phyloP scores from a whole-genome alignment of 2,329 filamentous ascomycete genomes.

The Fusarium agapanthi region DNA sequence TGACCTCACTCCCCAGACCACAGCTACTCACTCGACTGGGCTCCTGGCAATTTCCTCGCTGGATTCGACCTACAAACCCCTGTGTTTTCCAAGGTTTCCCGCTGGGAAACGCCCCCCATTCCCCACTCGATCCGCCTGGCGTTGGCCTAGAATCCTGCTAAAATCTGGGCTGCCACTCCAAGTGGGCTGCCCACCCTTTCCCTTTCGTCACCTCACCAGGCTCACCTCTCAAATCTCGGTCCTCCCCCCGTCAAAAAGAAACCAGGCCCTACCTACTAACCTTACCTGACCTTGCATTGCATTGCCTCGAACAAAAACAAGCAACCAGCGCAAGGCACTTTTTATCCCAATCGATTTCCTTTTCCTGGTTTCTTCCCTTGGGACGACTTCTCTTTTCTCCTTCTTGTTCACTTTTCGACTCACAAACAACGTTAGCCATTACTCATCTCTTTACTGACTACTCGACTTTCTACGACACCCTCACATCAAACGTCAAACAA shows the following conservation, averaged over 20 bases:
- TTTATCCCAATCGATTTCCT: conserved; percentile 30
- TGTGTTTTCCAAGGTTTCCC: conserved; percentile 35
- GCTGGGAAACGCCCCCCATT: conserved; percentile 33
- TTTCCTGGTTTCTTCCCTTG: conserved; percentile 23
- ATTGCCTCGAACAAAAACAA: conserved; percentile 20
- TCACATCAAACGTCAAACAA: conserved; percentile 17
- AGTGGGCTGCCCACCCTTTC: conserved; percentile 38
- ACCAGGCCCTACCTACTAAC: conserved; percentile 32
- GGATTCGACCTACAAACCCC: conserved; percentile 2
- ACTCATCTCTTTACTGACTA: conserved; percentile 13
- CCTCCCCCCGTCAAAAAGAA: conserved; percentile 36
- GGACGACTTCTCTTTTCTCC: conserved; percentile 15
- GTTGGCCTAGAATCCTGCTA: conserved; percentile 39
- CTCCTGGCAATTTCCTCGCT: not conserved
- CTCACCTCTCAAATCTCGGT: conserved; percentile 34
- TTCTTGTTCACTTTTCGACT: conserved; percentile 7
- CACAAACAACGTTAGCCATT: not conserved
- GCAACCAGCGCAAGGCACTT: conserved; percentile 29
- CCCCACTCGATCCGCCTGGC: conserved; percentile 34
- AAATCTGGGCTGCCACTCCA: conserved; percentile 36
- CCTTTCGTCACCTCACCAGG: conserved; percentile 24
- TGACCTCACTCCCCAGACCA: conserved; percentile 28
- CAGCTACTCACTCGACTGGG: not conserved
- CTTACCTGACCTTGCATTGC: not conserved
- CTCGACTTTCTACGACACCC: conserved; percentile 30